A percentile compares a stretch with the other conserved stretches of the same genome.
phyloP scores from a whole-genome alignment of 805 yeast genomes.

The Pichia ethanolica region DNA sequence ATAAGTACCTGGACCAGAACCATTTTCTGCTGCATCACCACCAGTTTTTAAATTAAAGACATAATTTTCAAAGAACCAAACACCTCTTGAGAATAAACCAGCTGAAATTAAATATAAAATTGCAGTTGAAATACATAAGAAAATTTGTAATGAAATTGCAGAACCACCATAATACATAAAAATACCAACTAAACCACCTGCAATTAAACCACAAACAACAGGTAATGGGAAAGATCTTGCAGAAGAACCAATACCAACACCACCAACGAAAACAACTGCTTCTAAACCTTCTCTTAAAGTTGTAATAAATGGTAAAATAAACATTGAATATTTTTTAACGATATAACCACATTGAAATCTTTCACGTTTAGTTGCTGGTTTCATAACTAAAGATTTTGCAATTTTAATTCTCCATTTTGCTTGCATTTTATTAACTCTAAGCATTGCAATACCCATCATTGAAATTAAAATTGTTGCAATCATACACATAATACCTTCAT shows the following conservation, averaged over 20 bases:
- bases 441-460: slow-evolving; percentile 89
- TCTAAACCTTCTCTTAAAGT: slow-evolving; percentile 90
- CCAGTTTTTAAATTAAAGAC: slow-evolving; percentile 59
- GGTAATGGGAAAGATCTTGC: slow-evolving; percentile 73
- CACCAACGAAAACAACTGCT: slow-evolving; percentile 90
- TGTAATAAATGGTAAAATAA: slow-evolving; percentile 77
- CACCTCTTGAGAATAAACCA: slow-evolving; percentile 83
- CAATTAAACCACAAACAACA: slow-evolving; percentile 70
- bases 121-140: slow-evolving; percentile 76
- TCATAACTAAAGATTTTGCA: slow-evolving; percentile 67
- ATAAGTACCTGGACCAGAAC: slow-evolving; percentile 89
- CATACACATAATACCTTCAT: slow-evolving; percentile 91
- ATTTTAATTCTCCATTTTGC: slow-evolving; percentile 92
- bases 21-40: slow-evolving; percentile 87
- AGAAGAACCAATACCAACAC: slow-evolving; percentile 59
- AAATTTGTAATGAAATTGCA: slow-evolving; percentile 67
- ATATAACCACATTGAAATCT: slow-evolving; percentile 44
- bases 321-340: slow-evolving; percentile 72
- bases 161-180: slow-evolving; percentile 75
- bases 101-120: slow-evolving; percentile 81
- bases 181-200: slow-evolving; percentile 64
- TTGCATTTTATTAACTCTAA: slow-evolving; percentile 88
- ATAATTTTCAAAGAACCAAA: slow-evolving; percentile 77
- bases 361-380: slow-evolving; percentile 39
- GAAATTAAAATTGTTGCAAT: slow-evolving; percentile 83